These are phyloP conservation scores for Collariella sp. DNA, from an alignment of 495 filamentous ascomycete genomes.

Conservation along the genomic window DNA sequence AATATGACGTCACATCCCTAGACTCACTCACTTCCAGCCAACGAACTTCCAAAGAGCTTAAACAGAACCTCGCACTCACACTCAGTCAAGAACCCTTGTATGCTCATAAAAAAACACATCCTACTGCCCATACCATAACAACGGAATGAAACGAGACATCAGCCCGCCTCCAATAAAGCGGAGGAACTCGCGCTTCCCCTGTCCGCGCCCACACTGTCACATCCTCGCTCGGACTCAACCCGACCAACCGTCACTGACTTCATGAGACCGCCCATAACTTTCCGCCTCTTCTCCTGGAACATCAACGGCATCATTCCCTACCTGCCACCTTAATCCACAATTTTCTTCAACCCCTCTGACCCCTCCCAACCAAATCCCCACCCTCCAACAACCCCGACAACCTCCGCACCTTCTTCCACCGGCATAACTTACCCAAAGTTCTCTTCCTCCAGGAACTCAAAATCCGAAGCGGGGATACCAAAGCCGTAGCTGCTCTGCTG, in stretches of 20 bases:
- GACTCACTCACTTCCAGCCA: too few relatives aligned
- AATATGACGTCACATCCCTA: too few relatives aligned
- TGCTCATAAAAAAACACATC: too few relatives aligned
- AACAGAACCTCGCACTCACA: too few relatives aligned
- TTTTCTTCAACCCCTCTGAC: constrained; percentile 30
- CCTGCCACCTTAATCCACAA: constrained; percentile 19
- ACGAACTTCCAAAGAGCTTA: too few relatives aligned
- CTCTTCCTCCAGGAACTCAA: constrained; percentile 49
- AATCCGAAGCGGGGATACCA: constrained; percentile 30
- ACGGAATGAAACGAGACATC: constrained; percentile 8
- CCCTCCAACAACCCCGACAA: constrained; percentile 3
- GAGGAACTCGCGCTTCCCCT: constrained; percentile 6
- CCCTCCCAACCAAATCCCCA: background rate
- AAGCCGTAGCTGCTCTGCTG: constrained; percentile 19
- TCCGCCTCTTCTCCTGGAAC: constrained; percentile 43
- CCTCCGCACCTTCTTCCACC: constrained; percentile 36
- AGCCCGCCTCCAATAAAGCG: constrained; percentile 19
- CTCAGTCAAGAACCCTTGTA: too few relatives aligned
- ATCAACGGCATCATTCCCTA: constrained; percentile 44
- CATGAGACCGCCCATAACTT: background rate
- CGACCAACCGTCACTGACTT: background rate
- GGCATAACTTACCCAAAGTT: constrained; percentile 40
- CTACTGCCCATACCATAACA: background rate
- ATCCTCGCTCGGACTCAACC: too few relatives aligned
- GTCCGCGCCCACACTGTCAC: too few relatives aligned